phyloP scores from a whole-genome alignment of 345 rosid genomes.

The Salix koriyanagi region DNA sequence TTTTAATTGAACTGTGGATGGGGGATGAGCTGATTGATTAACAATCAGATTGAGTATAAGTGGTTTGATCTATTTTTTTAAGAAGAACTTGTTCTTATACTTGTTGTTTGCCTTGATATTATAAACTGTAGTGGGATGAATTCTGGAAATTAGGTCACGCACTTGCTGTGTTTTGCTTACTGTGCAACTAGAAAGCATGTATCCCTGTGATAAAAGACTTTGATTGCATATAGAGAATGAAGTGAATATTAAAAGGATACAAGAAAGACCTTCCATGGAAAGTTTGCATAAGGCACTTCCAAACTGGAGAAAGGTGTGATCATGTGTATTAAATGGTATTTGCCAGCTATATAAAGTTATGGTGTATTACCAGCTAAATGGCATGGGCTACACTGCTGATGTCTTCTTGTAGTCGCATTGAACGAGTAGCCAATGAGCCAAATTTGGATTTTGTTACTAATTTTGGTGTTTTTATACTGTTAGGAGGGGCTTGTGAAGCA shows the following conservation, averaged over 20 bases:
- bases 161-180: neutral
- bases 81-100: neutral
- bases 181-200: neutral
- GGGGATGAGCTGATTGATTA: neutral
- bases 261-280: neutral
- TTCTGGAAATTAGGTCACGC: neutral
- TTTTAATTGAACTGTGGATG: neutral
- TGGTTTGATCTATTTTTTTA: neutral
- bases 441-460: neutral
- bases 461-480: constrained; percentile 13
- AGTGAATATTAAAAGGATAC: neutral
- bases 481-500: constrained; percentile 47
- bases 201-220: neutral
- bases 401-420: neutral
- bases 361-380: neutral
- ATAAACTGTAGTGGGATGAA: neutral
- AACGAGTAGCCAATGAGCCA: neutral
- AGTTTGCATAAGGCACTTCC: neutral
- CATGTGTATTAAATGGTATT: neutral
- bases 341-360: neutral
- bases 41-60: neutral
- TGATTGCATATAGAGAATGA: neutral
- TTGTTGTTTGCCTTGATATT: neutral
- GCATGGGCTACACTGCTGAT: neutral
- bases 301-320: neutral